Evolutionary conservation across 2,329 filamentous ascomycete species (phyloP).

Genomic region (Niveomyces coronatus): DNA sequence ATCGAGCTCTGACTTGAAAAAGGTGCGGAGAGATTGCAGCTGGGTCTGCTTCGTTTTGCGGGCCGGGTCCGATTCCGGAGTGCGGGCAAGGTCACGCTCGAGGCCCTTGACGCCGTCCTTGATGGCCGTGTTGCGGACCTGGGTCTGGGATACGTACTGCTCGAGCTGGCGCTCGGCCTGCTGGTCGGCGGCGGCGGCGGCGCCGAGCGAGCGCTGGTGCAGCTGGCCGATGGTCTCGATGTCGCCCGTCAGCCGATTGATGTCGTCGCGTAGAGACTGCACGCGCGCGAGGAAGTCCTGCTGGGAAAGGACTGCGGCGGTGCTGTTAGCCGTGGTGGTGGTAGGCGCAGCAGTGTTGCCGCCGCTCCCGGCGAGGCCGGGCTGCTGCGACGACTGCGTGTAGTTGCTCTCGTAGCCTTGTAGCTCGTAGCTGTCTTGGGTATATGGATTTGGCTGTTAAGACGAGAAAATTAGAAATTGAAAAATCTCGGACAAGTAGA

Average conservation of each 20-base stretch:
- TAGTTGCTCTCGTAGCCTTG: slow-evolving; percentile 35
- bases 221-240: slow-evolving; percentile 58
- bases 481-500: not conserved
- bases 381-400: slow-evolving; percentile 14
- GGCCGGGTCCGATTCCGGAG: slow-evolving; percentile 44
- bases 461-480: not conserved
- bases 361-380: slow-evolving; percentile 5
- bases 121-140: slow-evolving; percentile 63
- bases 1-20: slow-evolving; percentile 62
- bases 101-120: slow-evolving; percentile 70
- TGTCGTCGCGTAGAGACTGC: slow-evolving; percentile 55
- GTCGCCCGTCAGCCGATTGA: slow-evolving; percentile 54
- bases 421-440: slow-evolving; percentile 37
- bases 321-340: slow-evolving; percentile 17
- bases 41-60: slow-evolving; percentile 61
- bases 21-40: slow-evolving; percentile 57
- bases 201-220: slow-evolving; percentile 61
- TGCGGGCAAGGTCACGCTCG: slow-evolving; percentile 58
- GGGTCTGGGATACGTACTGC: slow-evolving; percentile 57
- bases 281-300: slow-evolving; percentile 61
- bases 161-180: slow-evolving; percentile 49
- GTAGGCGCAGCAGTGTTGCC: slow-evolving; percentile 3
- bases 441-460: slow-evolving; percentile 20
- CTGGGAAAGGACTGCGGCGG: slow-evolving; percentile 38
- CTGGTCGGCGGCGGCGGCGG: slow-evolving; percentile 56